Evolutionary conservation across 2,329 filamentous ascomycete genomes (phyloP).

Genomic region (Zymoseptoria pseudotritici): DNA sequence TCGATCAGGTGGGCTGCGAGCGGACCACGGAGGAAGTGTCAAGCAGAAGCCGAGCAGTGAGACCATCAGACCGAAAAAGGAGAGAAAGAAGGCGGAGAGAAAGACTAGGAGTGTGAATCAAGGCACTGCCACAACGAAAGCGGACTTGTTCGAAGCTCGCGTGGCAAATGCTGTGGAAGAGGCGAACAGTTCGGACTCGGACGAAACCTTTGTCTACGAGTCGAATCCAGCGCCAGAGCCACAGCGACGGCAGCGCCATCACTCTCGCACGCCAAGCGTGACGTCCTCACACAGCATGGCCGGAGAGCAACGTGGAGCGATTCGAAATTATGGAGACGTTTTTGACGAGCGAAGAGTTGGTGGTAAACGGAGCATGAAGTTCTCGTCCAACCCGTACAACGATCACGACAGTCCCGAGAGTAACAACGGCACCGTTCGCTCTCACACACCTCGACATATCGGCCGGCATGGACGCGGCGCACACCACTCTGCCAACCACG

Average conservation of each 20-base stretch:
- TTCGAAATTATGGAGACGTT: slow-evolving; percentile 59
- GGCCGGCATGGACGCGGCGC: slow-evolving; percentile 70
- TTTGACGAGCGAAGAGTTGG: slow-evolving; percentile 57
- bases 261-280: slow-evolving; percentile 89
- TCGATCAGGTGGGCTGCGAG: slow-evolving; percentile 49
- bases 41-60: slow-evolving; percentile 87
- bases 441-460: slow-evolving; percentile 70
- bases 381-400: slow-evolving; percentile 66
- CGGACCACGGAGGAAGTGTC: slow-evolving; percentile 63
- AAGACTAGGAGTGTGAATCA: slow-evolving; percentile 66
- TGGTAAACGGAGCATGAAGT: slow-evolving; percentile 93
- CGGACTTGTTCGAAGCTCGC: slow-evolving; percentile 95
- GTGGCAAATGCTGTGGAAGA: slow-evolving; percentile 94
- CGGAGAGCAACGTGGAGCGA: slow-evolving; percentile 47
- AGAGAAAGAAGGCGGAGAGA: slow-evolving; percentile 71
- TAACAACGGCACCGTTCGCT: slow-evolving; percentile 37
- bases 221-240: slow-evolving; percentile 69
- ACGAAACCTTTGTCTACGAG: slow-evolving; percentile 98
- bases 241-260: slow-evolving; percentile 62
- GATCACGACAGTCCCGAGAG: slow-evolving; percentile 38
- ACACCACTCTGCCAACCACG: slow-evolving; percentile 59
- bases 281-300: slow-evolving; percentile 69
- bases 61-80: slow-evolving; percentile 89
- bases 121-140: slow-evolving; percentile 82
- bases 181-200: slow-evolving; percentile 91